These are phyloP conservation scores for Tuber melanosporum DNA, from an alignment of 495 filamentous ascomycete species.

Conservation along the genomic window DNA sequence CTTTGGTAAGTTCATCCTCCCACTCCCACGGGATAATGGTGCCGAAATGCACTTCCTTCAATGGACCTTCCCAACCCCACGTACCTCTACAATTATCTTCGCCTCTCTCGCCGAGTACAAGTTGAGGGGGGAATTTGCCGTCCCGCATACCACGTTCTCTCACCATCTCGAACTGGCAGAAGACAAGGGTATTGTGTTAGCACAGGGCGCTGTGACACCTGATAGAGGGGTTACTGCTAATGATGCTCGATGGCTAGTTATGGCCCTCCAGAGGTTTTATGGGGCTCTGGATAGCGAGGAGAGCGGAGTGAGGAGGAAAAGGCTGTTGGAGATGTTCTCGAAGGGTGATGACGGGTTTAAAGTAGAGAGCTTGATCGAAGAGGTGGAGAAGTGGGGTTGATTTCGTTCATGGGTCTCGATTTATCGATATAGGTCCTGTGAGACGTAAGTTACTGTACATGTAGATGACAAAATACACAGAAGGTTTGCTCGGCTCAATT, in stretches of 20 bases:
- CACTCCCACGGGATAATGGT: constrained; percentile 67
- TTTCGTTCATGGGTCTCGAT: background rate
- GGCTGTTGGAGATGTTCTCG: constrained; percentile 72
- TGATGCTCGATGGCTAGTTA: constrained; percentile 81
- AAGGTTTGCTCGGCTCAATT: background rate
- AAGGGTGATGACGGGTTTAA: constrained; percentile 69
- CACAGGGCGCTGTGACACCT: constrained; percentile 72
- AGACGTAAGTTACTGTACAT: background rate
- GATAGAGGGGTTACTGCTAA: constrained; percentile 68
- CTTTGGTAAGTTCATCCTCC: constrained; percentile 66
- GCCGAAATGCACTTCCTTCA: constrained; percentile 78
- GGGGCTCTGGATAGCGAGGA: constrained; percentile 53
- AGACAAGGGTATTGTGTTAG: constrained; percentile 68
- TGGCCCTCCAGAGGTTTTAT: constrained; percentile 94
- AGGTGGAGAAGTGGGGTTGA: constrained; percentile 60
- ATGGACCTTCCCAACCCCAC: constrained; percentile 61
- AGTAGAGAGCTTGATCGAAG: constrained; percentile 75
- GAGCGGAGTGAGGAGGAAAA: constrained; percentile 46
- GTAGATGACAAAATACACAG: background rate
- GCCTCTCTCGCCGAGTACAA: constrained; percentile 89
- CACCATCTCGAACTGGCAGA: constrained; percentile 74
- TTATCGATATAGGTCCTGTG: background rate
- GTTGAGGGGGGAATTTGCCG: constrained; percentile 76
- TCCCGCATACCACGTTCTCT: constrained; percentile 87
- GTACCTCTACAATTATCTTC: constrained; percentile 78